Conservation (phyloP, 768 basidiomycete genomes). For the Rhodotorula graminis region DNA sequence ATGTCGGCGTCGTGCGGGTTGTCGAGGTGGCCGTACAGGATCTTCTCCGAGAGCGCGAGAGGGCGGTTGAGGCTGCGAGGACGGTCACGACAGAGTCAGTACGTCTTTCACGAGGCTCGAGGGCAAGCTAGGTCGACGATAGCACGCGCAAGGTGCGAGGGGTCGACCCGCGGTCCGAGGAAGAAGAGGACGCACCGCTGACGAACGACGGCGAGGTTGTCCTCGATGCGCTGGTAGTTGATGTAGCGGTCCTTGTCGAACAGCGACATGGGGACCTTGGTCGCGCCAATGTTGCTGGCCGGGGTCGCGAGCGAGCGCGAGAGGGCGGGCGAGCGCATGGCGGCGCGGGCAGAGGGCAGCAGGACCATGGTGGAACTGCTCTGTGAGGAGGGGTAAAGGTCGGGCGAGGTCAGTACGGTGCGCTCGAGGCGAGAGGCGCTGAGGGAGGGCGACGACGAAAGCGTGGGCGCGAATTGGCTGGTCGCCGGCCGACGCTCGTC, state of each 20-base stretch:
- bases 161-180: not conserved
- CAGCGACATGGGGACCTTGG: constrained; percentile 50
- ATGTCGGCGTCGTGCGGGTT: constrained; percentile 88
- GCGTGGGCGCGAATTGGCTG: not conserved
- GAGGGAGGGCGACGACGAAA: not conserved
- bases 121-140: not conserved
- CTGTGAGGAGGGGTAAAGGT: constrained; percentile 46
- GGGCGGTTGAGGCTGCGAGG: constrained; percentile 40
- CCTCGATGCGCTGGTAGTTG: constrained; percentile 75
- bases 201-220: constrained; percentile 84
- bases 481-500: too few species aligned
- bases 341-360: constrained; percentile 44
- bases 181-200: constrained; percentile 37
- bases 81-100: not conserved
- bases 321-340: constrained; percentile 20
- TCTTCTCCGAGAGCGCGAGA: constrained; percentile 44
- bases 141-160: too few species aligned
- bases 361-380: constrained; percentile 78
- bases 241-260: constrained; percentile 49
- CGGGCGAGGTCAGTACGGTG: not conserved
- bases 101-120: not conserved
- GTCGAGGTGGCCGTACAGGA: constrained; percentile 85
- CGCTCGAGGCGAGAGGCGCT: not conserved
- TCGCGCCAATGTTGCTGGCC: constrained; percentile 41
- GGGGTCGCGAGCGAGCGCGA: constrained; percentile 38